Base-by-base conservation (phyloP, 2,329 filamentous ascomycete species). In the Trematosphaeria pertusa region DNA sequence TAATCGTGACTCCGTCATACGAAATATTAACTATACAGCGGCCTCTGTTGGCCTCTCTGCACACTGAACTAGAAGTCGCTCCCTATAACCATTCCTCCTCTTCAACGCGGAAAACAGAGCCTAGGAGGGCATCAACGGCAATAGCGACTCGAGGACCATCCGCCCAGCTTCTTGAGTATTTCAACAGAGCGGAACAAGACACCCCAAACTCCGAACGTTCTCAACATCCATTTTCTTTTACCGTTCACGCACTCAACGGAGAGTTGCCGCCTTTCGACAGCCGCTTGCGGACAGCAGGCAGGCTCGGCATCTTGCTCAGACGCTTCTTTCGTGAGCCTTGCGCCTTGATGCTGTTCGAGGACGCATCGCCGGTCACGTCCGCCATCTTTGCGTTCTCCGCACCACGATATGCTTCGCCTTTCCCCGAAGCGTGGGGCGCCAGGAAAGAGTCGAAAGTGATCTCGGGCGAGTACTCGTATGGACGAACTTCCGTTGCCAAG, bases 361-460 rank as follows among this genome's bases (percentile, higher is more conserved):
- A n/a, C n/a, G n/a, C n/a, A n/a, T n/a, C n/a, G n/a, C n/a, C 12
- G 9, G 18, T 18, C 10, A 22, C 11, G 24, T 22, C 30, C 8
- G 37, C 11, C 21, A 39, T 39, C 37, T 19, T 44, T 12, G 50
- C 60, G 35, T 60, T 44, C 4, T 38, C 35, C 1, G 48, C 43
- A 3, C 50, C 52, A 1, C 37, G 44, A 41, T 57, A 56, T 6
- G 49, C 54, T 51, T 65, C 65, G 11, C 61, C 62, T 43, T 57
- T 68, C 0, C 64, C 59, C 22, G 62, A 56, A 33, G 39, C 46
- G 31, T 64, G 63, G 2, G 58, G 61, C 3, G 36, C 48, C n/a
- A 69, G 52, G 15, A 69, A 62, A 1, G 41, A 15, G 18, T 69
- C 64, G 31, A 67, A 68, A 0, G 65, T 67, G 2, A 53, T 17